A percentile compares a stretch with the other conserved stretches of the same genome.
These are phyloP conservation scores for Fonsecaea monophora DNA, from an alignment of 2,329 filamentous ascomycete genomes.

Conservation along the genomic window DNA sequence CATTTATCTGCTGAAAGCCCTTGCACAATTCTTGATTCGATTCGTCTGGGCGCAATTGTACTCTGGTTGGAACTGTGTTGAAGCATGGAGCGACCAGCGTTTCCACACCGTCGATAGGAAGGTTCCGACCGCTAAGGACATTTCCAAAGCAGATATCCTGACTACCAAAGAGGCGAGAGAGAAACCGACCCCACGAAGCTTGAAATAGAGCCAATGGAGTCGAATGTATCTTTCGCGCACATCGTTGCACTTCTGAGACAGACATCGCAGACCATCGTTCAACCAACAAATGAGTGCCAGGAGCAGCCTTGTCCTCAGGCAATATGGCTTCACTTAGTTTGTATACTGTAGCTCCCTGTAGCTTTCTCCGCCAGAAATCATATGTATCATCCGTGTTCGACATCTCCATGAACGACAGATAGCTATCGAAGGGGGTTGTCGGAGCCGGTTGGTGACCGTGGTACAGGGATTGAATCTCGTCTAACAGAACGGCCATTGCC, in stretches of 20 bases:
- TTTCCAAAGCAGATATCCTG: conserved; percentile 85
- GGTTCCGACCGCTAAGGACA: conserved; percentile 77
- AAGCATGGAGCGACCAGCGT: conserved; percentile 86
- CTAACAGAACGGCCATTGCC: conserved; percentile 72
- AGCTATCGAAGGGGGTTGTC: conserved; percentile 65
- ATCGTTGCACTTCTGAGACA: conserved; percentile 40
- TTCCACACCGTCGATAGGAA: conserved; percentile 70
- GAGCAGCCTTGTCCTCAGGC: conserved; percentile 3
- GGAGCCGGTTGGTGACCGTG: conserved; percentile 55
- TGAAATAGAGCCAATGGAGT: conserved; percentile 74
- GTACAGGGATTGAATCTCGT: conserved; percentile 71
- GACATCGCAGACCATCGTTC: conserved; percentile 9
- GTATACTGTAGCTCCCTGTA: conserved; percentile 50
- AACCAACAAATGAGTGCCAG: neutral
- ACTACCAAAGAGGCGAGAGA: conserved; percentile 63
- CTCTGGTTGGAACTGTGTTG: conserved; percentile 80
- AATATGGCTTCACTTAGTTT: conserved; percentile 27
- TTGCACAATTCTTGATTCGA: conserved; percentile 66
- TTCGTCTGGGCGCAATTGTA: conserved; percentile 56
- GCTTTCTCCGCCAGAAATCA: conserved; percentile 66
- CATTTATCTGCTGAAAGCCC: conserved; percentile 67
- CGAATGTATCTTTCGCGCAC: conserved; percentile 59
- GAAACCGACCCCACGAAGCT: conserved; percentile 71
- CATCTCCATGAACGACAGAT: conserved; percentile 66
- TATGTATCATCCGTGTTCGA: conserved; percentile 60